A percentile compares a stretch with the other conserved stretches of the same genome.
Conservation (phyloP, 257 asterid species). For the Penstemon eatonii region DNA sequence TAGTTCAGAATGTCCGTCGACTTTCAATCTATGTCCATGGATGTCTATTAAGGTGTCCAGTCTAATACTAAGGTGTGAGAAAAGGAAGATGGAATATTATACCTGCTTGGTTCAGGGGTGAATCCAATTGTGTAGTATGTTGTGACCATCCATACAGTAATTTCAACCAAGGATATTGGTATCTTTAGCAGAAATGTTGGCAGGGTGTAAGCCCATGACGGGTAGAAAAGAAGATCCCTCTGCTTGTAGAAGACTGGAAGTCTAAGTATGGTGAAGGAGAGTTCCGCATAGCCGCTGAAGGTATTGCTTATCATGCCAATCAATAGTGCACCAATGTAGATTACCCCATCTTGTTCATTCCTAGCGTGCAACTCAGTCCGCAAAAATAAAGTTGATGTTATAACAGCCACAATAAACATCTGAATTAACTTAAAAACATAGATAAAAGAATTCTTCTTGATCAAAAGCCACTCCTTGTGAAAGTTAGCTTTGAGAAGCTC, state of each 20-base stretch:
- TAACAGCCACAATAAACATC: slow-evolving; percentile 53
- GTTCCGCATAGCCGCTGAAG: slow-evolving; percentile 62
- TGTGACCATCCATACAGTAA: slow-evolving; percentile 52
- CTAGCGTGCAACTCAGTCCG: slow-evolving; percentile 49
- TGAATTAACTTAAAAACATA: slow-evolving; percentile 67
- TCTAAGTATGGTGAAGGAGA: slow-evolving; percentile 52
- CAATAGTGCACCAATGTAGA: slow-evolving; percentile 53
- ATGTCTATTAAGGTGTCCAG: neutral
- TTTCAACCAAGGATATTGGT: slow-evolving; percentile 57
- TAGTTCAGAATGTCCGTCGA: no score
- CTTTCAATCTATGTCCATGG: no score
- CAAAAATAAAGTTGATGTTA: slow-evolving; percentile 52
- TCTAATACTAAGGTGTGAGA: neutral
- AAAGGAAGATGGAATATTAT: neutral
- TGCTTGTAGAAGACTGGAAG: slow-evolving; percentile 70
- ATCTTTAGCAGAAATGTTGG: slow-evolving; percentile 51
- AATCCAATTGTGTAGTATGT: slow-evolving; percentile 69
- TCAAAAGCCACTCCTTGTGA: slow-evolving; percentile 71
- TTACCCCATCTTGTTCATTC: slow-evolving; percentile 50
- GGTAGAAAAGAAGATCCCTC: slow-evolving; percentile 62
- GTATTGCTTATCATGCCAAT: slow-evolving; percentile 49
- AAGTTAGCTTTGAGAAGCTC: slow-evolving; percentile 66
- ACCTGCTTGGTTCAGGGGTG: slow-evolving; percentile 68
- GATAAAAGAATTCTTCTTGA: slow-evolving; percentile 62
- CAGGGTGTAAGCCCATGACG: slow-evolving; percentile 61